Percentiles rank a stretch among this genome's conserved stretches.
These are phyloP conservation scores for Gossypium schwendimanii DNA, from an alignment of 441 rosid species.

Conservation along the genomic window DNA sequence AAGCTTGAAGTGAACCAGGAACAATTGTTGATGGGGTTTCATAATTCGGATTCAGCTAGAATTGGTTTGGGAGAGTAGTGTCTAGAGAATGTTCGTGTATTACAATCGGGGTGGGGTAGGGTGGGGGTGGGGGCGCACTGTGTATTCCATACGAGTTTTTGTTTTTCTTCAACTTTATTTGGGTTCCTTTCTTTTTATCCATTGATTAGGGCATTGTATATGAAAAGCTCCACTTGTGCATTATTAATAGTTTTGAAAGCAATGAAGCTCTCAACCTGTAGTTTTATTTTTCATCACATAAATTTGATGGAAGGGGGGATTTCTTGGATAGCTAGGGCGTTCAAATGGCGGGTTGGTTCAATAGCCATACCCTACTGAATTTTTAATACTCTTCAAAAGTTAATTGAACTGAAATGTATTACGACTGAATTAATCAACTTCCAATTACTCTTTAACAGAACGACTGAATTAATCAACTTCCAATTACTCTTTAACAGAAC, in stretches of 20 bases:
- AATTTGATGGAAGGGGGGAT: not conserved
- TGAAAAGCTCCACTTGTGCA: slow-evolving; percentile 14
- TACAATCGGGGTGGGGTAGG: not conserved
- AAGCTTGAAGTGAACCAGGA: not conserved
- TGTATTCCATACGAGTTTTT: slow-evolving; percentile 13
- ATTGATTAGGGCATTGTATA: slow-evolving; percentile 11
- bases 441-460: not conserved
- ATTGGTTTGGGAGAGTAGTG: slow-evolving; percentile 8
- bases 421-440: not conserved
- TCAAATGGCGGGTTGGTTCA: too few species aligned
- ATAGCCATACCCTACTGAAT: not conserved
- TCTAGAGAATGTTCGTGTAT: slow-evolving; percentile 25
- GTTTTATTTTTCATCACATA: not conserved
- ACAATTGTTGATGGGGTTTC: slow-evolving; percentile 19
- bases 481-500: not conserved
- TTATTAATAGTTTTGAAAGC: not conserved
- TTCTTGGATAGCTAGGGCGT: too few species aligned
- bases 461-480: too few species aligned
- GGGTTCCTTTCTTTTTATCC: not conserved
- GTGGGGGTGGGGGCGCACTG: not conserved
- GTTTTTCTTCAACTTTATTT: slow-evolving; percentile 5
- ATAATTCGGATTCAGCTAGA: not conserved
- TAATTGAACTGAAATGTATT: not conserved
- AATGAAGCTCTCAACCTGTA: not conserved
- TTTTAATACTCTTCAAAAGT: not conserved